Percentiles rank a stretch among this genome's conserved stretches.
Evolutionary conservation across 2,329 filamentous ascomycete genomes (phyloP).

Genomic region (Colletotrichum cereale): DNA sequence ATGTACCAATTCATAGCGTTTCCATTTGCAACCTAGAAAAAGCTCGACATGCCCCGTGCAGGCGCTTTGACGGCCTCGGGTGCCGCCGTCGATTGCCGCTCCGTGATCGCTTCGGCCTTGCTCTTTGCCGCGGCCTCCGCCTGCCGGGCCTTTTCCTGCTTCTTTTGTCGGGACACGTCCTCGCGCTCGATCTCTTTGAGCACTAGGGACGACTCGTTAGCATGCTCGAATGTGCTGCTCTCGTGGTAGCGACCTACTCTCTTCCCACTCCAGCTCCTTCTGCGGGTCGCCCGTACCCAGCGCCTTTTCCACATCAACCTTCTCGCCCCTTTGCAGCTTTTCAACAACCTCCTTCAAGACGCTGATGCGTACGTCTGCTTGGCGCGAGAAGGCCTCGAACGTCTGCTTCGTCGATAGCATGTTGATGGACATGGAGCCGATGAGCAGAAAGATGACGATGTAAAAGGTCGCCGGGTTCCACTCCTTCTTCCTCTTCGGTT

Average conservation of each 20-base stretch:
- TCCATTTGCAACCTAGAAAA: conserved; percentile 59
- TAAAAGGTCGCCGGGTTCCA: conserved; percentile 89
- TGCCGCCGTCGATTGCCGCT: conserved; percentile 33
- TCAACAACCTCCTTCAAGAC: conserved; percentile 81
- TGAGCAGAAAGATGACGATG: conserved; percentile 84
- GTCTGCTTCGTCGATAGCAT: conserved; percentile 86
- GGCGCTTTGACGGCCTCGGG: conserved; percentile 41
- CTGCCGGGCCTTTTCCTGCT: conserved; percentile 52
- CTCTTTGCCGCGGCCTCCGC: conserved; percentile 37
- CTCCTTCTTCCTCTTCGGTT: conserved; percentile 66
- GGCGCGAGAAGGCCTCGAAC: conserved; percentile 77
- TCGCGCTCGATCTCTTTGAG: conserved; percentile 76
- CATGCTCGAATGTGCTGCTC: not conserved
- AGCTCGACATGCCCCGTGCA: conserved; percentile 56
- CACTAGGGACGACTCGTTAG: conserved; percentile 57
- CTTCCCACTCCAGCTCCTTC: conserved; percentile 88
- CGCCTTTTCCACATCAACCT: conserved; percentile 86
- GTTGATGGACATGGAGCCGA: conserved; percentile 96
- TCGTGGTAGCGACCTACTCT: conserved; percentile 67
- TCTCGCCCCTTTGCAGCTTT: conserved; percentile 76
- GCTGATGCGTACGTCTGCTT: conserved; percentile 83
- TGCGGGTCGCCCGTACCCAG: conserved; percentile 82
- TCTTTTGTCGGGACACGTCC: conserved; percentile 64
- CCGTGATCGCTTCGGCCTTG: conserved; percentile 43
- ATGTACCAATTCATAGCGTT: conserved; percentile 42